These are phyloP conservation scores for Exophiala viscosa DNA, from an alignment of 2,329 filamentous ascomycete species.

Conservation along the genomic window DNA sequence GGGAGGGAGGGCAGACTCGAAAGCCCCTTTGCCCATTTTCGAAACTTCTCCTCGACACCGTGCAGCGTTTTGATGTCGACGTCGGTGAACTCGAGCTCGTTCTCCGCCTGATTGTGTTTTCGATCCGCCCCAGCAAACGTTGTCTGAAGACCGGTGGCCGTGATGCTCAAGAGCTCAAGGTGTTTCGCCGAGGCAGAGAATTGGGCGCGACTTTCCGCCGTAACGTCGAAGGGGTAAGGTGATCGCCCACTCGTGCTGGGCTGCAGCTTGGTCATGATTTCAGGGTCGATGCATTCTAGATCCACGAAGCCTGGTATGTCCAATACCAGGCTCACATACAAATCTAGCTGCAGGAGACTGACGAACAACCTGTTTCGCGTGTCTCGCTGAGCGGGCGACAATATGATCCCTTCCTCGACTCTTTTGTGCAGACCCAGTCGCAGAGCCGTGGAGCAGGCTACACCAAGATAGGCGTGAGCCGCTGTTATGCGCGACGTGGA, in stretches of 20 bases:
- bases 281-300: conserved; percentile 12
- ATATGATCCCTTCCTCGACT: conserved; percentile 3
- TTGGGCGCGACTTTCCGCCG: conserved; percentile 8
- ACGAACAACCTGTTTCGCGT: conserved; percentile 16
- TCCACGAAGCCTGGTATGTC: conserved; percentile 22
- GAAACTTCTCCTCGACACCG: conserved; percentile 15
- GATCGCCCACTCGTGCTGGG: conserved; percentile 1
- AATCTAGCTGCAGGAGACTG: conserved; percentile 19
- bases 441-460: conserved; percentile 20
- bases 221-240: conserved; percentile 1
- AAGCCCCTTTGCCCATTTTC: conserved; percentile 19
- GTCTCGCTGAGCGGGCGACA: conserved; percentile 10
- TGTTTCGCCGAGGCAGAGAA: conserved; percentile 10
- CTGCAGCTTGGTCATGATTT: conserved; percentile 6
- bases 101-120: not conserved
- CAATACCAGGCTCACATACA: conserved; percentile 21
- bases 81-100: not conserved
- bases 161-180: conserved; percentile 7
- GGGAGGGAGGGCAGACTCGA: conserved; percentile 7
- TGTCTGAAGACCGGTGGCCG: conserved; percentile 7
- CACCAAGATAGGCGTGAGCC: conserved; percentile 20
- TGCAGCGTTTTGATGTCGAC: conserved; percentile 15
- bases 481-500: conserved; percentile 21
- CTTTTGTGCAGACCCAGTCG: conserved; percentile 21
- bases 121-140: not conserved